A percentile compares a stretch with the other conserved stretches of the same genome.
phyloP scores from a whole-genome alignment of 2,329 filamentous ascomycete genomes.

The Phialemoniopsis sp. region DNA sequence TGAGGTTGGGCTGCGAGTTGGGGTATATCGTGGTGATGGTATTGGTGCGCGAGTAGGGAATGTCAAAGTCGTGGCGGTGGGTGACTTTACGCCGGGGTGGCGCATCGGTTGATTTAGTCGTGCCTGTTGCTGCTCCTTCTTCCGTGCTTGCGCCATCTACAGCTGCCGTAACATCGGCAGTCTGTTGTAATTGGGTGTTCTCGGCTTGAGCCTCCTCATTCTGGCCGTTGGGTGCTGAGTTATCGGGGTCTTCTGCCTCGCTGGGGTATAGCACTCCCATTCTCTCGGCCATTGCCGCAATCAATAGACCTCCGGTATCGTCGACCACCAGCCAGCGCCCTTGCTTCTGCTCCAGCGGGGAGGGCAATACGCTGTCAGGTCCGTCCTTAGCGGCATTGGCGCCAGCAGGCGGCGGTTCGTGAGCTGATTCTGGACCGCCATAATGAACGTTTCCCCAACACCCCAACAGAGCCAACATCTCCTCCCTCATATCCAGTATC shows the following conservation, averaged over 20 bases:
- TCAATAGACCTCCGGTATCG: conserved; percentile 78
- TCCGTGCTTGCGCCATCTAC: conserved; percentile 5
- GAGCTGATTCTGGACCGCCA: conserved; percentile 31
- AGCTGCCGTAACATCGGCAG: background rate
- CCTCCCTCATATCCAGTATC: conserved; percentile 82
- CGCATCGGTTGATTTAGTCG: background rate
- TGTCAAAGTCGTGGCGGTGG: conserved; percentile 46
- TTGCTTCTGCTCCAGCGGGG: conserved; percentile 10
- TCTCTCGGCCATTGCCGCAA: conserved; percentile 80
- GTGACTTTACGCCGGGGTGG: conserved; percentile 10
- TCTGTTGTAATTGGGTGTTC: background rate
- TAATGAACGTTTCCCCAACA: conserved; percentile 91
- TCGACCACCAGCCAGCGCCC: conserved; percentile 78
- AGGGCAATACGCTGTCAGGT: too few species aligned
- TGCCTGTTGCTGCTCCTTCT: conserved; percentile 12
- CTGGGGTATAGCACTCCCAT: conserved; percentile 71
- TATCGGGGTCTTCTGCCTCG: conserved; percentile 14
- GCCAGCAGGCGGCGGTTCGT: background rate
- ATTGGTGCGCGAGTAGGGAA: conserved; percentile 66
- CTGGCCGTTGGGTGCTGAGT: conserved; percentile 4
- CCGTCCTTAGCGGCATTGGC: background rate
- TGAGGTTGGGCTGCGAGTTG: conserved; percentile 83
- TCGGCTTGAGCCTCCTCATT: background rate
- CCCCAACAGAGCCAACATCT: conserved; percentile 74
- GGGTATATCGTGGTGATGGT: conserved; percentile 78